Percentiles rank a stretch among this genome's conserved stretches.
phyloP scores from a whole-genome alignment of 139 green algal species.

The Micromonas commoda region DNA sequence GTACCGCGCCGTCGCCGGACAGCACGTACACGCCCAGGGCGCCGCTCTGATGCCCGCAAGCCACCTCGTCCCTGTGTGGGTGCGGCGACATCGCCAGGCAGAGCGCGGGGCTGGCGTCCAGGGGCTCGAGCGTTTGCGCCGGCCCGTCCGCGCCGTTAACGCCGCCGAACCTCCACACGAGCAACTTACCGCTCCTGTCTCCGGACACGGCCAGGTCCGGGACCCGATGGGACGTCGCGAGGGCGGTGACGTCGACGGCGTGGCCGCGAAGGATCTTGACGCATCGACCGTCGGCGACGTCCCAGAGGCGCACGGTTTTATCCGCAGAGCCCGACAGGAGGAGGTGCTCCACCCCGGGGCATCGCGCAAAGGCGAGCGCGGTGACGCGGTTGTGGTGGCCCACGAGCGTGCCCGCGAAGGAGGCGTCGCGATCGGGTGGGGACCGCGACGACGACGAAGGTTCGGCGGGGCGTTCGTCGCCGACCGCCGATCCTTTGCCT shows the following conservation, averaged over 20 bases:
- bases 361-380: neutral
- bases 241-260: neutral
- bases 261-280: neutral
- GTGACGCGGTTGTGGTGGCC: slow-evolving; percentile 16
- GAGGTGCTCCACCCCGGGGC: neutral
- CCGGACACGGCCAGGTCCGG: neutral
- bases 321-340: neutral
- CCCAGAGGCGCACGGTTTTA: neutral
- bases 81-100: no score
- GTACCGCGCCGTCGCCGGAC: neutral
- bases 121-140: neutral
- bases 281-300: neutral
- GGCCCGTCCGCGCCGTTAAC: neutral
- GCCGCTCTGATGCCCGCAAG: neutral
- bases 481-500: neutral
- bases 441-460: neutral
- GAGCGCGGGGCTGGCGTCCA: neutral
- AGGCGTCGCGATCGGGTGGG: neutral
- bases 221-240: neutral
- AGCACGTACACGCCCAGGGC: neutral
- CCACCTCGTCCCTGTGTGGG: neutral
- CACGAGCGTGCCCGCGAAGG: neutral
- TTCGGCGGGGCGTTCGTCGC: no score
- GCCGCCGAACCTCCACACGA: neutral
- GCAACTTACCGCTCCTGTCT: neutral